Base-by-base conservation (phyloP, 169 alveolate species). In the Eimeria sp. region DNA sequence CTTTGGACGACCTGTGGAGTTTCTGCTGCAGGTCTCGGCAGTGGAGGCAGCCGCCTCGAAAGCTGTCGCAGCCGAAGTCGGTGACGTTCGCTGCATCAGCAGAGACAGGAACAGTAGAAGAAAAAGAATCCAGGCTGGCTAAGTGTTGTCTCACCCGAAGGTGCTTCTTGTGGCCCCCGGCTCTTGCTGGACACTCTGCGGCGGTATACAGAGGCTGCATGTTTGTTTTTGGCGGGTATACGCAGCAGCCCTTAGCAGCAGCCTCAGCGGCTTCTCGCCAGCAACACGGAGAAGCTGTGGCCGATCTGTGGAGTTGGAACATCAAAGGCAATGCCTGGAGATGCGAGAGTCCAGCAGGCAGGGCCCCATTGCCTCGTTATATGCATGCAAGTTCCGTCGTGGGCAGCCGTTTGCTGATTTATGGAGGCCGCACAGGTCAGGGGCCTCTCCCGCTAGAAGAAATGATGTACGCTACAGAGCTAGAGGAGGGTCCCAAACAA, bases 221-320 rank as follows among this genome's bases (percentile, higher is more conserved):
- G 91, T 83, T 63, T 43, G 91, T 51, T 49, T 83, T 83, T 51
- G 91, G 91, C 47, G 91, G 91, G 10, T 83, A 57, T 27, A n/a
- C 25, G 14, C 45, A 49, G 27, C 70, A 11, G 40, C 13, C 34
- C 9, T 27, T 5, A 27, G 75, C 18, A 30, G 27, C 70, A 11
- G 51, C 75, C 5, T 10, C 73, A n/a, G 47, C 91, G 9, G 61
- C 70, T 0, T 3, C 70, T 34, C 3, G 5, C 5, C 70, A 11
- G 20, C 73, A 16, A 22, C 57, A 27, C 16, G 73, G 75, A 40
- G 91, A 5, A 22, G 73, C 91, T 49, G 73, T 83, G n/a, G 47
- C 45, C 22, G 91, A 49, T 16, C 75, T 83, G 9, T 83, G 91
- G 91, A 20, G 91, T 13, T 51, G 25, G 75, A 51, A 57, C 51